Evolutionary conservation across 345 rosid genomes (phyloP).

Genomic region (Hibiscus tridactylites): DNA sequence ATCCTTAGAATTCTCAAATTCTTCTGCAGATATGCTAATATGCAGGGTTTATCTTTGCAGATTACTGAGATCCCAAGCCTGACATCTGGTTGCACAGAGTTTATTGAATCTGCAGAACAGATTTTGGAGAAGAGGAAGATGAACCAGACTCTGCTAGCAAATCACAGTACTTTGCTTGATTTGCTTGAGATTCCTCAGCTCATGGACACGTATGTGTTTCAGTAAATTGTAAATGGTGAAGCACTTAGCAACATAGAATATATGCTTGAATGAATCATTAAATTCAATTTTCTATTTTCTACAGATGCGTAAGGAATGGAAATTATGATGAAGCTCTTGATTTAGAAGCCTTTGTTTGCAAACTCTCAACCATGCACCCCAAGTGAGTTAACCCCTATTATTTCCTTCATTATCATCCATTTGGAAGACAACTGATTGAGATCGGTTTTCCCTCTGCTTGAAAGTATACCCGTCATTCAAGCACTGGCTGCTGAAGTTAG

Average conservation of each 20-base stretch:
- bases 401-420: constrained; percentile 13
- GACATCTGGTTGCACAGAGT: constrained; percentile 87
- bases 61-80: constrained; percentile 65
- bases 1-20: neutral
- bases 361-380: constrained; percentile 92
- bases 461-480: constrained; percentile 81
- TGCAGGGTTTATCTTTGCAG: constrained; percentile 30
- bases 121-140: constrained; percentile 89
- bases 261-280: neutral
- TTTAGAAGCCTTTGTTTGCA: constrained; percentile 82
- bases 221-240: neutral
- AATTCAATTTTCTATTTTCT: constrained; percentile 21
- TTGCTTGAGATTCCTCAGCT: constrained; percentile 99
- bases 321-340: constrained; percentile 97
- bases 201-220: constrained; percentile 88
- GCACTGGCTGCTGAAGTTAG: constrained; percentile 83
- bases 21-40: neutral
- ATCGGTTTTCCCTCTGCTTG: constrained; percentile 9
- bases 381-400: constrained; percentile 51
- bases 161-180: constrained; percentile 90
- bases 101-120: constrained; percentile 72
- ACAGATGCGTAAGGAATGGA: constrained; percentile 93
- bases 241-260: neutral
- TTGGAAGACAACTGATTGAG: constrained; percentile 15
- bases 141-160: constrained; percentile 80